phyloP scores from a whole-genome alignment of 345 rosid species.

The Kernera saxatilis region DNA sequence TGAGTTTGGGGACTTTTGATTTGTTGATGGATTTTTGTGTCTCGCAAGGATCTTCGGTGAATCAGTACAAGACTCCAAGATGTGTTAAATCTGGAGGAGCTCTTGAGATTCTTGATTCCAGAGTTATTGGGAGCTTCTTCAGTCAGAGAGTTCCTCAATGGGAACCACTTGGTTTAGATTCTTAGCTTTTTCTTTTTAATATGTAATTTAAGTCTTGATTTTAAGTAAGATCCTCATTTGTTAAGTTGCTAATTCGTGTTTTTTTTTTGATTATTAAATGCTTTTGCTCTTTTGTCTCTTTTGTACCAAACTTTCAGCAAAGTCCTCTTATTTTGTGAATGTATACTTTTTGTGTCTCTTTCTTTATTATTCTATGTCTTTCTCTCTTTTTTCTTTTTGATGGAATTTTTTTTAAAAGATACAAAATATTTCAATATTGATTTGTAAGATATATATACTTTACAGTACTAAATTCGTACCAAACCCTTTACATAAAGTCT shows the following conservation, averaged over 20 bases:
- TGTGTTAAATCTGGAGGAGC: constrained; percentile 70
- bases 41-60: constrained; percentile 82
- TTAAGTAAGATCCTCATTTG: constrained; percentile 20
- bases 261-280: not conserved
- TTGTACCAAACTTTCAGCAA: constrained; percentile 28
- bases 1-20: constrained; percentile 65
- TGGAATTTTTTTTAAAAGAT: not conserved
- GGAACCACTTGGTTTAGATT: constrained; percentile 58
- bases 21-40: constrained; percentile 83
- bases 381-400: not conserved
- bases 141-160: constrained; percentile 61
- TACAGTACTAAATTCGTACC: constrained; percentile 8
- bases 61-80: constrained; percentile 94
- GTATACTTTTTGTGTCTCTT: constrained; percentile 14
- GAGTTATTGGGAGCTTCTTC: constrained; percentile 59
- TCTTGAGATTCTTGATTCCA: constrained; percentile 58
- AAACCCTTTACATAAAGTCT: not conserved
- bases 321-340: constrained; percentile 27
- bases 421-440: not conserved
- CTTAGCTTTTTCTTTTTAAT: not conserved
- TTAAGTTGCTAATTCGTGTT: constrained; percentile 14
- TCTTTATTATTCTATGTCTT: not conserved
- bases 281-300: constrained; percentile 13
- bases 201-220: constrained; percentile 7
- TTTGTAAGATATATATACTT: not conserved